Conservation (phyloP, 169 alveolate genomes). For the Amoebophrya sp. region DNA sequence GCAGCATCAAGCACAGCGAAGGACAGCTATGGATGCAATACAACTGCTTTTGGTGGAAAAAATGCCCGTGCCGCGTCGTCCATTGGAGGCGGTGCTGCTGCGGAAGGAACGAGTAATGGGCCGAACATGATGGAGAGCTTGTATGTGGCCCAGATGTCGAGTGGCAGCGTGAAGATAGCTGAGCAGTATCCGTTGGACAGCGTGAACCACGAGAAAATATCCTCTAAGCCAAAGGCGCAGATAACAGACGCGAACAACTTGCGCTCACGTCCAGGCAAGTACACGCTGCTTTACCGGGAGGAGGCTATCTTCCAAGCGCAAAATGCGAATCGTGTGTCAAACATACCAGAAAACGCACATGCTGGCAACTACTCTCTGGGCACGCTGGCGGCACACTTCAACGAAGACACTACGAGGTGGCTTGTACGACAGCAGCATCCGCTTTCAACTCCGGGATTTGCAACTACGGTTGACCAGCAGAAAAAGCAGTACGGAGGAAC, state of each 20-base stretch:
- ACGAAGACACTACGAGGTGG: not conserved
- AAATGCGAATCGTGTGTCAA: not conserved
- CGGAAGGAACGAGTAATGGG: too few species aligned
- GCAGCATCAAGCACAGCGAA: too few species aligned
- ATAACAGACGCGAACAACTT: too few species aligned
- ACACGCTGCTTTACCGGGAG: not conserved
- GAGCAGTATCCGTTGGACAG: not conserved
- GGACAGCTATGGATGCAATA: too few species aligned
- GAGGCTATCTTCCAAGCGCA: not conserved
- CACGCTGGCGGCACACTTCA: not conserved
- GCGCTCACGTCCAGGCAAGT: not conserved
- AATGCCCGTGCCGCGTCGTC: not conserved
- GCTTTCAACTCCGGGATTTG: not conserved
- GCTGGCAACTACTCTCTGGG: not conserved
- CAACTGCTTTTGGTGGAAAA: too few species aligned
- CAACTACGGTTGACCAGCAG: not conserved
- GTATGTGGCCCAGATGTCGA: not conserved
- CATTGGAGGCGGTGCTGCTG: too few species aligned
- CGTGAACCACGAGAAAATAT: not conserved
- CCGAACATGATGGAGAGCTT: not conserved
- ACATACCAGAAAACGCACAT: not conserved
- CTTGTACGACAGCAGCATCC: not conserved
- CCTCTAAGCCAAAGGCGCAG: not conserved
- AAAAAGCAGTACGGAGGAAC: not conserved
- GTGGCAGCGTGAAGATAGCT: not conserved